Percentiles rank a stretch among this genome's conserved stretches.
Conservation (phyloP, 768 basidiomycete species). For the Tulasnella sp. region DNA sequence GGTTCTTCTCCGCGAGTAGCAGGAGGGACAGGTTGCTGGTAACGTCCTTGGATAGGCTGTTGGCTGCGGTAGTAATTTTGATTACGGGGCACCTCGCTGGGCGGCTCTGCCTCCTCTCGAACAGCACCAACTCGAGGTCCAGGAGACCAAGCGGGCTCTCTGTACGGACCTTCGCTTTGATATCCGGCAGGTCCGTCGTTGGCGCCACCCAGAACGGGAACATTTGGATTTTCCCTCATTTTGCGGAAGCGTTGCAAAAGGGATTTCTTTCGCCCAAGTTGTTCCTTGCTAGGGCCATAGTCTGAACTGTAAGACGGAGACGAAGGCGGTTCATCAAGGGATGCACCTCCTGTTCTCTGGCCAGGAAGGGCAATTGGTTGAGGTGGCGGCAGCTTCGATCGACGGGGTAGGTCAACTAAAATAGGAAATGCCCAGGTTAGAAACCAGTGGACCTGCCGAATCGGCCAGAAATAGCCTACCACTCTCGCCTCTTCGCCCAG, state of each 20-base stretch:
- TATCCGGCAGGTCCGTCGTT: conserved; percentile 37
- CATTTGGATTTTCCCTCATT: conserved; percentile 80
- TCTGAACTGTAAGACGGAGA: conserved; percentile 29
- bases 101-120: neutral
- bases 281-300: conserved; percentile 33
- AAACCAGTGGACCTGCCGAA: neutral
- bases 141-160: neutral
- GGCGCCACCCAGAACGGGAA: conserved; percentile 47
- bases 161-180: neutral
- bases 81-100: neutral
- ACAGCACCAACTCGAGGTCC: neutral
- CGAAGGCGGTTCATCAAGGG: conserved; percentile 33
- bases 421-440: neutral
- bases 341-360: conserved; percentile 27
- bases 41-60: conserved; percentile 32
- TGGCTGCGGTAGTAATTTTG: neutral
- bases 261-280: conserved; percentile 63
- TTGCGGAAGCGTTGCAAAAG: conserved; percentile 83
- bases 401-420: conserved; percentile 14
- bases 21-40: conserved; percentile 23
- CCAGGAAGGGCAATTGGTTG: conserved; percentile 74
- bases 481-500: conserved; percentile 8
- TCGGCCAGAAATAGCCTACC: neutral
- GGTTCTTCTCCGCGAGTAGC: conserved; percentile 3
- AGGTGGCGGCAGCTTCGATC: conserved; percentile 49